Base-by-base conservation (phyloP, 2,329 filamentous ascomycete species). In the Aspergillus niger region DNA sequence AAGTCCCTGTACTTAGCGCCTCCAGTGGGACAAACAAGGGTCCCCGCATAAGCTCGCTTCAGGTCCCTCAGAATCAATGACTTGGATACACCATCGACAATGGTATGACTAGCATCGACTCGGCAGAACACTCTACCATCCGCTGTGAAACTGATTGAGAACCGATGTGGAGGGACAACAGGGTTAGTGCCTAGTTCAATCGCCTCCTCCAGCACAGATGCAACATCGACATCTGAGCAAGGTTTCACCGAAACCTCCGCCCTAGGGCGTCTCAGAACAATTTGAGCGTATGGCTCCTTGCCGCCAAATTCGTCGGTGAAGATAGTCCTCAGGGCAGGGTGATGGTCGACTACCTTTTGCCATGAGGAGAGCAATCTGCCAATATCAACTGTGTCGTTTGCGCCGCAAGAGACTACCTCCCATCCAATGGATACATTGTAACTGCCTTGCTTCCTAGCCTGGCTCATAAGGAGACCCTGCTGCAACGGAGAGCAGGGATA, bases 401-500 rank as follows among this genome's bases (percentile, higher is more conserved):
- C 0, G 8, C 8, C 39, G 17, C 13, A 13, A 15, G 55, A 30
- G 6, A 13, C 26, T 3, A 43, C 47, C 28, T 58, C 55, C 55
- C 55, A 58, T 5, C 28, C 30, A n/a, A 51, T 39, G 3, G 39
- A 41, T 20, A 28, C 32, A 5, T 58, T 24, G 36, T 58, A 58
- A 36, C 36, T 26, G 15, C 36, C 55, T 10, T 36, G 47, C 24
- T 51, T 24, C 6, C 47, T 32, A 3, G 36, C 47, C 17, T 58
- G 59, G 49, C 65, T 65, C 24, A 55, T 22, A 8, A 50, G 15
- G 36, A 72, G 66, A 8, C 68, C 67, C 26, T 67, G 59, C 47
- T 72, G 70, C 54, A 71, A 62, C 7, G 70, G 64, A 44, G 67
- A 70, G 24, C 61, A 65, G 24, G 67, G 65, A 44, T 68, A 72